Percentiles rank a stretch among this genome's conserved stretches.
These are phyloP conservation scores for Teunomyces gatunensis DNA, from an alignment of 805 yeast genomes.

Conservation along the genomic window DNA sequence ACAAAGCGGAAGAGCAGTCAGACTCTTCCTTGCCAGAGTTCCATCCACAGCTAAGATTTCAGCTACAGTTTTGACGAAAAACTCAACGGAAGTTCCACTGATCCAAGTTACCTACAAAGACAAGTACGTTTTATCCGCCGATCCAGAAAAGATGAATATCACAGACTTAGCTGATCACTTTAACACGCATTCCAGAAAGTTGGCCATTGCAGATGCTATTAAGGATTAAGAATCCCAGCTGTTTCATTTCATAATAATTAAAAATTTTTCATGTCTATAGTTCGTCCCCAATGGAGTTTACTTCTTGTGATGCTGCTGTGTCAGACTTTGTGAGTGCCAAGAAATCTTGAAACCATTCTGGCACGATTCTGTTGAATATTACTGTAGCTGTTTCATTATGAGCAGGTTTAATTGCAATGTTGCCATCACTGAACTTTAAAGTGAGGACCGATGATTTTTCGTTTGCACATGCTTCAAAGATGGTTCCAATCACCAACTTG, in stretches of 20 bases:
- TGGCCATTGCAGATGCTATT: slow-evolving; percentile 73
- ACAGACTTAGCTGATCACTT: slow-evolving; percentile 67
- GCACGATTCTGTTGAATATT: slow-evolving; percentile 11
- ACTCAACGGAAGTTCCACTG: slow-evolving; percentile 50
- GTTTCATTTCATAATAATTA: not conserved
- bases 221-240: slow-evolving; percentile 15
- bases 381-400: not conserved
- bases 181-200: slow-evolving; percentile 78
- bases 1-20: slow-evolving; percentile 62
- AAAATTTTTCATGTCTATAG: not conserved
- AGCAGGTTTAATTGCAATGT: not conserved
- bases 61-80: slow-evolving; percentile 54
- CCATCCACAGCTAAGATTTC: slow-evolving; percentile 75
- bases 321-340: not conserved
- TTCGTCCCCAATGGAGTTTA: slow-evolving; percentile 4
- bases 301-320: slow-evolving; percentile 3
- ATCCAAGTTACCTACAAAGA: slow-evolving; percentile 78
- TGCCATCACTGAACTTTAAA: not conserved
- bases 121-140: slow-evolving; percentile 63
- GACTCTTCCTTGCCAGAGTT: slow-evolving; percentile 73
- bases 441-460: not conserved
- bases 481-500: slow-evolving; percentile 2
- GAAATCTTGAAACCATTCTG: slow-evolving; percentile 16
- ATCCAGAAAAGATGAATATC: slow-evolving; percentile 61
- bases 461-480: not conserved